Base-by-base conservation (phyloP, 2,329 filamentous ascomycete genomes). In the Malbranchea zuffiana region DNA sequence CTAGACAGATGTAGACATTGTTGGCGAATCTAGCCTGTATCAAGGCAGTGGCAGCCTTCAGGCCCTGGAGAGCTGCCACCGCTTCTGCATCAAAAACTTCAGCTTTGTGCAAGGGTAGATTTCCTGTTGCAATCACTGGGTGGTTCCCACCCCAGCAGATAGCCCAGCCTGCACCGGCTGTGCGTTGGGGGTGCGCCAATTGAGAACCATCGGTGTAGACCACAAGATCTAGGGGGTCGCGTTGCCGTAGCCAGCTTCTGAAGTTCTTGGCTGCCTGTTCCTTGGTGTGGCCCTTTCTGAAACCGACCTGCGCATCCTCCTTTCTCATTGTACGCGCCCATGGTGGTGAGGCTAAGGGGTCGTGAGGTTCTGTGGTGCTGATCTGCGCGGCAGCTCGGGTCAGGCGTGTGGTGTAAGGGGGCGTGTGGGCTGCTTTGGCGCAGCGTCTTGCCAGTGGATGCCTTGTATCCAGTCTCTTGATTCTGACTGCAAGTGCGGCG, bases 401-500 rank as follows among this genome's bases (percentile, higher is more conserved):
- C 10, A 33, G 18, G 18, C 31, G 31, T 6, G 17, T 19, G 13
- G 13, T 33, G 15, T 33, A 19, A 10, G 31, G 18, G 11, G 15
- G 13, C 6, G 8, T 19, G 31, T 18, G 15, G 6, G 13, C 31
- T 8, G 18, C 10, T 18, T 13, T 33, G 6, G 17, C 10, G 18
- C 15, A 18, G 13, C 17, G 31, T 11, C 8, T 33, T 36, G 32
- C 45, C 3, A 50, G 43, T 12, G 43, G 46, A 23, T 47, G 42
- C 23, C 35, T 32, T 16, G 30, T 21, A 30, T 50, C 41, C 17
- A 47, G 34, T 11, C 39, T 35, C 29, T 40, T 42, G 27, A 47
- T 40, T 24, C 45, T 39, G 17, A 39, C 33, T 7, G 43, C 42
- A 38, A 44, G 41, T 6, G 38, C 16, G 4, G 38, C 12, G 18